These are phyloP conservation scores for Mollisia scopiformis DNA, from an alignment of 2,329 filamentous ascomycete species.

Conservation along the genomic window DNA sequence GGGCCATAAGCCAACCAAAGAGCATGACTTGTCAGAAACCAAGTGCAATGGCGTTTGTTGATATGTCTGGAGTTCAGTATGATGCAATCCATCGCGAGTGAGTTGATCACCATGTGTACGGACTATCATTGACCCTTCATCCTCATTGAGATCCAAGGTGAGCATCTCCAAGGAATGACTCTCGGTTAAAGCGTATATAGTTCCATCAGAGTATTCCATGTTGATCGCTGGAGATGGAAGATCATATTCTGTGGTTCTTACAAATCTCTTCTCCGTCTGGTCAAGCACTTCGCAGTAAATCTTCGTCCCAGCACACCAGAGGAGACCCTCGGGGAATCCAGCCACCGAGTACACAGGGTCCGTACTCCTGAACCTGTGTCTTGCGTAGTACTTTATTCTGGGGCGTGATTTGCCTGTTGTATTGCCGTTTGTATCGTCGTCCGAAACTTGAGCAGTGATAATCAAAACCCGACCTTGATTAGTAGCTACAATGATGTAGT, in stretches of 20 bases:
- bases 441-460: constrained; percentile 47
- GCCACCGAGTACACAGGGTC: constrained; percentile 59
- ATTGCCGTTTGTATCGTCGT: not conserved
- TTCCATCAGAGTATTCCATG: constrained; percentile 50
- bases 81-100: constrained; percentile 34
- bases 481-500: constrained; percentile 65
- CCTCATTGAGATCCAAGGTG: constrained; percentile 38
- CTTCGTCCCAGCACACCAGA: constrained; percentile 55
- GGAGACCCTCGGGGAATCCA: constrained; percentile 56
- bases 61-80: constrained; percentile 16
- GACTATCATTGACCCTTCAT: constrained; percentile 29
- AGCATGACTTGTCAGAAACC: constrained; percentile 36
- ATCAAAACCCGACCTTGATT: constrained; percentile 58
- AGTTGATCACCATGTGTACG: constrained; percentile 36
- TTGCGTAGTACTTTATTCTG: constrained; percentile 56
- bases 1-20: constrained; percentile 35
- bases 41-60: constrained; percentile 29
- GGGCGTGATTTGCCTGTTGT: not conserved
- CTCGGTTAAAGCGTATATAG: constrained; percentile 53
- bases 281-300: constrained; percentile 62
- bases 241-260: constrained; percentile 47
- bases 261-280: constrained; percentile 52
- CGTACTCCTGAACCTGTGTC: constrained; percentile 49
- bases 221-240: constrained; percentile 57
- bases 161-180: constrained; percentile 60